Evolutionary conservation across 352 stramenopile genomes (phyloP).

Genomic region (Phytophthora palmivora): DNA sequence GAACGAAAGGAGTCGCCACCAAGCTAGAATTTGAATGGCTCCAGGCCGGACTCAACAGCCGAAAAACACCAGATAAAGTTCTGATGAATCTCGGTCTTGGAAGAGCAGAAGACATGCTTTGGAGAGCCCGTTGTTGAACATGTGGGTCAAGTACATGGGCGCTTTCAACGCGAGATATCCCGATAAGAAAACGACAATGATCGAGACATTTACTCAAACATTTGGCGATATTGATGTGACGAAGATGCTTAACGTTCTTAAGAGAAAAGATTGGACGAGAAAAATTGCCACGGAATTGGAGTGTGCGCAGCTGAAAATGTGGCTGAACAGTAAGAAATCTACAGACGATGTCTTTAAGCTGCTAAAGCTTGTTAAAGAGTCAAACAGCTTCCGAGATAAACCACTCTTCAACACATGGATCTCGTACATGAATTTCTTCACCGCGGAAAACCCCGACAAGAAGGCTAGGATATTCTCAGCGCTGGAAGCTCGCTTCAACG

Average conservation of each 20-base stretch:
- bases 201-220: background rate
- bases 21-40: slow-evolving; percentile 1
- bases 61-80: slow-evolving; percentile 3
- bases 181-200: no score
- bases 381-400: no score
- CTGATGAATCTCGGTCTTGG: background rate
- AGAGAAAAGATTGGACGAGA: background rate
- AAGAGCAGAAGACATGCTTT: background rate
- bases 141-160: slow-evolving; percentile 7
- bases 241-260: background rate
- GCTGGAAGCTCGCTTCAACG: no score
- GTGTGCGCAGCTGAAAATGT: background rate
- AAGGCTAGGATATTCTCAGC: no score
- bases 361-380: no score
- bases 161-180: no score
- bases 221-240: background rate
- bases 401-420: no score
- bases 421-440: no score
- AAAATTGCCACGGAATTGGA: slow-evolving; percentile 2
- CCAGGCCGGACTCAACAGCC: background rate
- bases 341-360: no score
- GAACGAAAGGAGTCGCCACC: no score
- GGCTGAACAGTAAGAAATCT: no score
- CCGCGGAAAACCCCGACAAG: no score
- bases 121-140: background rate